Percentiles rank a stretch among this genome's conserved stretches.
Conservation (phyloP, 768 basidiomycete genomes). For the Tylopilus subfusipes region DNA sequence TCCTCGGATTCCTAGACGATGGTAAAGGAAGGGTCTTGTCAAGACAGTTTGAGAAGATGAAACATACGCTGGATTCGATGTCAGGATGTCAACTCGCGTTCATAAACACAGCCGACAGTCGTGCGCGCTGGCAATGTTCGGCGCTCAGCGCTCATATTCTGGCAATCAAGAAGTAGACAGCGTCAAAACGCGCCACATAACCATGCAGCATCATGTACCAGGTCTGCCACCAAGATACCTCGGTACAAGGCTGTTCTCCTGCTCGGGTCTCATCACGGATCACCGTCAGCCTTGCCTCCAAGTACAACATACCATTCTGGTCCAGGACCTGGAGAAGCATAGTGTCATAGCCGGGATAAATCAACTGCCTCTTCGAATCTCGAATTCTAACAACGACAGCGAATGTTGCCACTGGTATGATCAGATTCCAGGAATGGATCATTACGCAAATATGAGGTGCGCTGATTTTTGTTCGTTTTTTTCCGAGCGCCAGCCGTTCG, state of each 20-base stretch:
- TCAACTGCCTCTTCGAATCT: too few species aligned
- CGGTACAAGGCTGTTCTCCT: neutral
- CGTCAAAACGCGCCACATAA: too few species aligned
- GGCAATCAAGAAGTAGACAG: neutral
- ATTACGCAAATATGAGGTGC: neutral
- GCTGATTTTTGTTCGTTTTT: neutral
- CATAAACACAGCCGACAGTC: neutral
- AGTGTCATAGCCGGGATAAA: neutral
- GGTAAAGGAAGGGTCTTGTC: neutral
- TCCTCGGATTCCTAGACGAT: neutral
- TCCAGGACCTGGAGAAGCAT: neutral
- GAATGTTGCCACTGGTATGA: neutral
- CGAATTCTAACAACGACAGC: neutral
- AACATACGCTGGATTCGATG: neutral
- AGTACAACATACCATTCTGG: neutral
- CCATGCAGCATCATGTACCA: too few species aligned
- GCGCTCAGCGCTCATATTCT: neutral
- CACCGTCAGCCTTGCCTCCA: neutral
- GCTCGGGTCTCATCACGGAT: too few species aligned
- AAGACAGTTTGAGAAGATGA: neutral
- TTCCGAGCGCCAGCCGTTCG: neutral
- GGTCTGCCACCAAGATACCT: neutral
- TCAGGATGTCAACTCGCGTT: neutral
- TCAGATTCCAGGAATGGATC: neutral
- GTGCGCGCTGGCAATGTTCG: too few species aligned